Conservation (phyloP, 768 basidiomycete species). For the Lentinula edodes region DNA sequence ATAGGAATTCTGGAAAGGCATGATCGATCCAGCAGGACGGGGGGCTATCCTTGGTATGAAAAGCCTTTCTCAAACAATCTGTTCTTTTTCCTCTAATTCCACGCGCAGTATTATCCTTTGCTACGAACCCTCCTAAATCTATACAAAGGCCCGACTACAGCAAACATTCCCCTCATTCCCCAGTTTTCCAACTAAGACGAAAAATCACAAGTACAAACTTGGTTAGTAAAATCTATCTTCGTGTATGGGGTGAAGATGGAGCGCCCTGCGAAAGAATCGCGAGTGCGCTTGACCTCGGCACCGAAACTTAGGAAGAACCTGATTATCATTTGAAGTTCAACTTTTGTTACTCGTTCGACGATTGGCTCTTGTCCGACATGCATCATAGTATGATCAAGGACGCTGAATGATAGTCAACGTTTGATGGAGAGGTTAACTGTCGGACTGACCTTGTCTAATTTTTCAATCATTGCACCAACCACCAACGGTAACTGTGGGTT, state of each 20-base stretch:
- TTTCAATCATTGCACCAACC: slow-evolving; percentile 25
- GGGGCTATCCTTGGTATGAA: not conserved
- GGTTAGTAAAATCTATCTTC: slow-evolving; percentile 54
- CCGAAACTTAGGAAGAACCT: slow-evolving; percentile 86
- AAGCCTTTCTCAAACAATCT: not conserved
- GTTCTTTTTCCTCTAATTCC: not conserved
- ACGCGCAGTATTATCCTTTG: not conserved
- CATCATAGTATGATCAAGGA: slow-evolving; percentile 82
- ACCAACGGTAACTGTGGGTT: no score
- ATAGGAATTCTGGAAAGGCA: no score
- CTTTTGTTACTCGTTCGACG: slow-evolving; percentile 77
- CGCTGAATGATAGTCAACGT: slow-evolving; percentile 30
- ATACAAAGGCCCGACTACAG: not conserved
- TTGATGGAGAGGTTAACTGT: not conserved
- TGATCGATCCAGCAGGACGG: no score
- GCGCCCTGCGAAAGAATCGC: slow-evolving; percentile 54
- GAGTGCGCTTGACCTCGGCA: slow-evolving; percentile 48
- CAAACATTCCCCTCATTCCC: not conserved
- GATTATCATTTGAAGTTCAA: slow-evolving; percentile 77
- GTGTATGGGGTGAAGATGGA: slow-evolving; percentile 59
- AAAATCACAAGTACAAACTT: not conserved
- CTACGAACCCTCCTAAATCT: not conserved
- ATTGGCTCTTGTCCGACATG: slow-evolving; percentile 62
- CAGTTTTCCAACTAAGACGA: not conserved
- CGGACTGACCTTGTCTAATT: slow-evolving; percentile 72